These are phyloP conservation scores for Boletus rubroflammeus DNA, from an alignment of 768 basidiomycete genomes.

Conservation along the genomic window DNA sequence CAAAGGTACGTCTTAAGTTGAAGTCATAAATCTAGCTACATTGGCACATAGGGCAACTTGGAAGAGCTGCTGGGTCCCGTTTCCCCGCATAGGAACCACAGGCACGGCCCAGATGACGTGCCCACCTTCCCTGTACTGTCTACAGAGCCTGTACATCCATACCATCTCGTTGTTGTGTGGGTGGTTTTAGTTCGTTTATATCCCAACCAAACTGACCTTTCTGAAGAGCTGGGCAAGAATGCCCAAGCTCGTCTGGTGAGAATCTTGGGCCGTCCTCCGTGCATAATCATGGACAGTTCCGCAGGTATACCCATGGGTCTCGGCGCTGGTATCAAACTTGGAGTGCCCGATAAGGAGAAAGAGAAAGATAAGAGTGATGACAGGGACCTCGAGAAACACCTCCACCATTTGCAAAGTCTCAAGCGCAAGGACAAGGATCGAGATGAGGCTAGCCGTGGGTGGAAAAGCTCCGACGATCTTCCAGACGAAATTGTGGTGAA, in stretches of 20 bases:
- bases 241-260: constrained; percentile 71
- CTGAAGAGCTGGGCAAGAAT: constrained; percentile 69
- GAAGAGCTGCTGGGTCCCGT: constrained; percentile 68
- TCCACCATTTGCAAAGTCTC: constrained; percentile 22
- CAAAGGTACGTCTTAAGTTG: constrained; percentile 48
- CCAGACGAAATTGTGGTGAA: constrained; percentile 31
- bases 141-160: constrained; percentile 56
- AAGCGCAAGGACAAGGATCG: constrained; percentile 40
- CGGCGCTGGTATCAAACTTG: constrained; percentile 73
- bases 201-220: constrained; percentile 15
- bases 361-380: constrained; percentile 32
- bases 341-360: constrained; percentile 46
- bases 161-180: constrained; percentile 77
- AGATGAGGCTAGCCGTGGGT: constrained; percentile 30
- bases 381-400: constrained; percentile 31
- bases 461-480: constrained; percentile 37
- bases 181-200: constrained; percentile 23
- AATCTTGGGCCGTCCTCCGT: neutral
- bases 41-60: constrained; percentile 57
- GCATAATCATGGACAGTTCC: neutral
- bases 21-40: constrained; percentile 2
- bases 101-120: constrained; percentile 20
- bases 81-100: constrained; percentile 36
- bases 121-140: constrained; percentile 45
- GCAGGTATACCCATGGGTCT: constrained; percentile 75